A percentile compares a stretch with the other conserved stretches of the same genome.
Evolutionary conservation across 176 grass and related monocot species (phyloP).

Genomic region (Thinopyrum elongatum): DNA sequence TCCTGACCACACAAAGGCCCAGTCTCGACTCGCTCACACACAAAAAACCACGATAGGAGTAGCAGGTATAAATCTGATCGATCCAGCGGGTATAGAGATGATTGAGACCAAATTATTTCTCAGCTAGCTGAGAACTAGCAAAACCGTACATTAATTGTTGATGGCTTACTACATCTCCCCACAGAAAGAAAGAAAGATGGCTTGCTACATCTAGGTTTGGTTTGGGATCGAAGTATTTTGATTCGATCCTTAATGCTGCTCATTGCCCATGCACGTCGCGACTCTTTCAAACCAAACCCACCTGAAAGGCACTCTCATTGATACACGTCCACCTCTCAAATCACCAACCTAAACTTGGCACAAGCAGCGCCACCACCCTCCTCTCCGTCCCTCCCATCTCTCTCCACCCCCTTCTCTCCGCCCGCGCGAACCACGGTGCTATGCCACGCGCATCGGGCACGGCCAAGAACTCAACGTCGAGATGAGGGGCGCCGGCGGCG

Average conservation of each 20-base stretch:
- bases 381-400: constrained; percentile 8
- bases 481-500: constrained; percentile 33
- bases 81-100: too few relatives aligned
- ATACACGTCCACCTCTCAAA: constrained; percentile 26
- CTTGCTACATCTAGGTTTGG: too few relatives aligned
- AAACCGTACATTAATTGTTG: not conserved
- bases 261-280: constrained; percentile 17
- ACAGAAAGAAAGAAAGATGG: too few relatives aligned
- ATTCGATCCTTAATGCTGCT: too few relatives aligned
- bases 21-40: too few relatives aligned
- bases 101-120: too few relatives aligned
- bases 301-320: not conserved
- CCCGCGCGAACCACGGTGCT: constrained; percentile 31
- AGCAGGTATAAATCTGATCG: too few relatives aligned
- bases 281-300: constrained; percentile 18
- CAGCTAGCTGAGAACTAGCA: too few relatives aligned
- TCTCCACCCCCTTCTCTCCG: not conserved
- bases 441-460: constrained; percentile 16
- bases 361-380: not conserved
- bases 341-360: constrained; percentile 34
- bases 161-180: not conserved
- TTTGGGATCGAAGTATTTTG: too few relatives aligned
- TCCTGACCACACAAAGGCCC: too few relatives aligned
- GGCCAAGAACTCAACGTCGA: constrained; percentile 26
- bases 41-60: too few relatives aligned